Evolutionary conservation across 805 yeast species (phyloP).

Genomic region (Saccharomycopsis sp.): DNA sequence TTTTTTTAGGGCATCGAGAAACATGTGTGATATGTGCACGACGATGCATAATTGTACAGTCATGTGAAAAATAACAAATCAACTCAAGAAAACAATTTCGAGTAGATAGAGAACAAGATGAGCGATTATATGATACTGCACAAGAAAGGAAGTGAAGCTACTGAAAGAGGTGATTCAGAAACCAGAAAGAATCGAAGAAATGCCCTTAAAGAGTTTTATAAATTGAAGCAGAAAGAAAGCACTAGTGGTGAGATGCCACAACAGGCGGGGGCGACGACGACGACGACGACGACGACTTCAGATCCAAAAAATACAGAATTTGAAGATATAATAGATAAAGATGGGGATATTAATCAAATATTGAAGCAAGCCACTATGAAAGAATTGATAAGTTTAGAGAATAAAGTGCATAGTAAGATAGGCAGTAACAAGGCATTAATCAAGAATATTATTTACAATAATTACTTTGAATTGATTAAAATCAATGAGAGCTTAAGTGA

Average conservation of each 20-base stretch:
- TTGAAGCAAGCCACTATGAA: slow-evolving; percentile 22
- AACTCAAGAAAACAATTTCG: not conserved
- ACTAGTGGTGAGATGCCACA: slow-evolving; percentile 22
- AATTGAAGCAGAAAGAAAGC: slow-evolving; percentile 25
- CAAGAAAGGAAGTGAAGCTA: slow-evolving; percentile 26
- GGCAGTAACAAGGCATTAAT: slow-evolving; percentile 18
- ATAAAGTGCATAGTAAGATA: slow-evolving; percentile 17
- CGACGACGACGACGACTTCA: slow-evolving; percentile 42
- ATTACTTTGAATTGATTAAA: slow-evolving; percentile 20
- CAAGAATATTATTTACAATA: slow-evolving; percentile 21
- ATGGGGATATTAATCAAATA: slow-evolving; percentile 17
- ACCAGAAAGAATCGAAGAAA: slow-evolving; percentile 21
- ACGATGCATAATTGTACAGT: not conserved
- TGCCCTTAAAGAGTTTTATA: slow-evolving; percentile 24
- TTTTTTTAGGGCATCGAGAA: no score
- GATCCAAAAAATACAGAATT: slow-evolving; percentile 25
- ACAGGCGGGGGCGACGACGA: slow-evolving; percentile 28
- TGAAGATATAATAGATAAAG: slow-evolving; percentile 27
- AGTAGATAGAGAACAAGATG: not conserved
- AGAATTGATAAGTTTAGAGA: slow-evolving; percentile 20
- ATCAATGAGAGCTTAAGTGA: slow-evolving; percentile 18
- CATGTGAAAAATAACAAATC: not conserved
- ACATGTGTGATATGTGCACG: not conserved
- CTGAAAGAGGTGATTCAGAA: slow-evolving; percentile 19
- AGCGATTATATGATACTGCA: not conserved